Evolutionary conservation across 192 early-diverging fungal genomes (phyloP).

Genomic region (Umbelopsis sp.): DNA sequence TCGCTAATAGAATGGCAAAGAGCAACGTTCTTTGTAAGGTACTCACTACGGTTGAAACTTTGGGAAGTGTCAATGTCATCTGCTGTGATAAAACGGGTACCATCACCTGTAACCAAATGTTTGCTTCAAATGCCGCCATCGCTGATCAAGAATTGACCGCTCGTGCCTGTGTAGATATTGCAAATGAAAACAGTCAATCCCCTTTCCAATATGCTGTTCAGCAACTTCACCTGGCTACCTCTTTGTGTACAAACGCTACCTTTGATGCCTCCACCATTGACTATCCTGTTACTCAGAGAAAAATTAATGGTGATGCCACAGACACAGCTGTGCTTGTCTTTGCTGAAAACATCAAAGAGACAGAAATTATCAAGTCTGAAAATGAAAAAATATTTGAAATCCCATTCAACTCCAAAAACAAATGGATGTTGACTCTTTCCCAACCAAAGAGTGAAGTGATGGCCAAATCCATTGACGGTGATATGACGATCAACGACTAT

Average conservation of each 20-base stretch:
- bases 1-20: conserved; percentile 75
- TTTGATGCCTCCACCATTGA: conserved; percentile 59
- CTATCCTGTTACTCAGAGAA: conserved; percentile 48
- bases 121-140: conserved; percentile 49
- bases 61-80: conserved; percentile 76
- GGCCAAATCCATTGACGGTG: conserved; percentile 12
- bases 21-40: conserved; percentile 77
- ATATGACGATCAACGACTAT: conserved; percentile 36
- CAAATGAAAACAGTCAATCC: background rate
- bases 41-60: conserved; percentile 85
- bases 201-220: conserved; percentile 22
- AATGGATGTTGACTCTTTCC: conserved; percentile 67
- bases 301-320: conserved; percentile 80
- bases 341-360: conserved; percentile 42
- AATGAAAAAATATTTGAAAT: conserved; percentile 47
- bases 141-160: conserved; percentile 37
- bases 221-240: conserved; percentile 18
- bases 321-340: conserved; percentile 82
- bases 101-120: conserved; percentile 81
- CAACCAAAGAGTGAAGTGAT: conserved; percentile 17
- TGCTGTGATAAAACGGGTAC: conserved; percentile 94
- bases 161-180: conserved; percentile 10
- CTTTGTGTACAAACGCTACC: conserved; percentile 68
- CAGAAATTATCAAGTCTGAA: conserved; percentile 5
- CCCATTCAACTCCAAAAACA: conserved; percentile 79